Base-by-base conservation (phyloP, 805 yeast species). In the Scheffersomyces amazonensis region DNA sequence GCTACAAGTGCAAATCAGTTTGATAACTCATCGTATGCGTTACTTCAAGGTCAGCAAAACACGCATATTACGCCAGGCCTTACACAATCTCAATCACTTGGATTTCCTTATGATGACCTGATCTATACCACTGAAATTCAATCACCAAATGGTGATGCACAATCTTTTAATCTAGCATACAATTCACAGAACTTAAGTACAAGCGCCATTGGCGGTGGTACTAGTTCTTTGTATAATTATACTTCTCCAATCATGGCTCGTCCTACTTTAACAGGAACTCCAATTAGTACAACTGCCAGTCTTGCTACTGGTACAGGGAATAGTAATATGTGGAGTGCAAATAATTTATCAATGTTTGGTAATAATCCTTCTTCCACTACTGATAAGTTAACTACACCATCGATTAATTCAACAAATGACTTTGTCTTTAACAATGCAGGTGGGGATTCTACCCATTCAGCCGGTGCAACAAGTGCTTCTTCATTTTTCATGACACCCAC, bases 91-190 rank as follows among this genome's bases (percentile, higher is more conserved):
- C 38, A 29, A 22, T 13, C 25, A 22, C 25, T 31, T 30, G 53
- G 54, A 9, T 51, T 51, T 31, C 54, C 54, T 8, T 51, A 51
- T 34, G 54, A 51, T 25, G 56, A 51, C 30, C 42, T 38, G 32
- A 41, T 48, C 12, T 51, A 51, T 34, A 34, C 42, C 12, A 27
- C 36, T 10, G 32, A 39, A 24, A 32, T 43, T 27, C 16, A 32
- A 9, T 36, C 46, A 6, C 43, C 41, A 21, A 12, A 33, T 8
- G 21, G 21, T 7, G 19, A 21, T 15, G 5, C n/a, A 37, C 39
- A 31, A 29, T 31, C 4, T 32, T 32, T 13, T 28, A 21, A 18
- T 17, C 31, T 2, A 16, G 17, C 11, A 3, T 15, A 13, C 29
- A 28, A 11, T n/a, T 20, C 35, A 4, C 31, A 20, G 18, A 38